phyloP scores from a whole-genome alignment of 2,329 filamentous ascomycete genomes.

The Fusarium humuli region DNA sequence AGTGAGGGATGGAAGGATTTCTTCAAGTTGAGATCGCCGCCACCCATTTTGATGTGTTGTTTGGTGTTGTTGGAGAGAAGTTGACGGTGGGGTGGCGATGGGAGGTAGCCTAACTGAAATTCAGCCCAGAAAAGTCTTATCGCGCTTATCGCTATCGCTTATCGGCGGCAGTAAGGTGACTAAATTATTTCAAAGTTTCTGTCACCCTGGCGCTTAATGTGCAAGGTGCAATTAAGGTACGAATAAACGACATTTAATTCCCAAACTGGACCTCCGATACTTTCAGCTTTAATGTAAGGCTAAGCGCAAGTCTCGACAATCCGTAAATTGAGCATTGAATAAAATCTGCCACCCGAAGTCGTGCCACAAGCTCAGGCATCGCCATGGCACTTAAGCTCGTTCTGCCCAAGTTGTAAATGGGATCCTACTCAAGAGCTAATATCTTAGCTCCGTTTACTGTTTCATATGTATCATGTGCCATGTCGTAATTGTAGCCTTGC shows the following conservation, averaged over 20 bases:
- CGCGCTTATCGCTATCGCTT: conserved; percentile 21
- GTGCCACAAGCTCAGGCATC: not conserved
- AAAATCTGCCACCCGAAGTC: fast-evolving
- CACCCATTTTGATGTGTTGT: conserved; percentile 74
- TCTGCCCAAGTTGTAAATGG: too few relatives aligned
- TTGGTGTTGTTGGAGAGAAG: conserved; percentile 1
- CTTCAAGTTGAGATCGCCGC: conserved; percentile 94
- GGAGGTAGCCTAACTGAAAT: conserved; percentile 12
- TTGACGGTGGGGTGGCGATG: conserved; percentile 38
- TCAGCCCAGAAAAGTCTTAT: conserved; percentile 41
- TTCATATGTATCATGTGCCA: too few relatives aligned
- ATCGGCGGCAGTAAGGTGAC: not conserved
- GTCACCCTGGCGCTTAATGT: not conserved
- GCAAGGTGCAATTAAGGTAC: not conserved
- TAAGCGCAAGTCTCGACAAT: not conserved
- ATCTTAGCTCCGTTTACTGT: too few relatives aligned
- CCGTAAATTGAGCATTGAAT: not conserved
- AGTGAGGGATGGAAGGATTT: conserved; percentile 94
- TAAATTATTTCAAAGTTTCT: not conserved
- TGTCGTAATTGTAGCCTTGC: too few relatives aligned
- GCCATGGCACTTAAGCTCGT: not conserved
- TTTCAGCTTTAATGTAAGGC: not conserved
- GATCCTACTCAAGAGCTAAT: too few relatives aligned
- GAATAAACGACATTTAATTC: not conserved
- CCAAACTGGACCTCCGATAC: not conserved